phyloP scores from a whole-genome alignment of 129 eudicot genomes.

The Deinandra increscens region DNA sequence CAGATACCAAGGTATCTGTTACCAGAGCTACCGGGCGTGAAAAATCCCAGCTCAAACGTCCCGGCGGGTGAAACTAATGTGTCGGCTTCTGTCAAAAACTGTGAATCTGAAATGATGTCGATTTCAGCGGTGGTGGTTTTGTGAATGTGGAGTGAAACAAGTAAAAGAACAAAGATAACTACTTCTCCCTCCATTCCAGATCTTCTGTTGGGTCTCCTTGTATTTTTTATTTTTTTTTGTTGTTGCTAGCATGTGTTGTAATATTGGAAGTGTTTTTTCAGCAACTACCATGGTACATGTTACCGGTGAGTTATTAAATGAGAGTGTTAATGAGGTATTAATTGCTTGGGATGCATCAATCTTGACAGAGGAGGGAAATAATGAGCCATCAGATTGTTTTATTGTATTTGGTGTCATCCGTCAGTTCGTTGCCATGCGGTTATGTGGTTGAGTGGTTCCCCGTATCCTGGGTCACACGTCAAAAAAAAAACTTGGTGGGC shows the following conservation, averaged over 20 bases:
- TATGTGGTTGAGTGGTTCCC: neutral
- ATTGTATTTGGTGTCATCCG: neutral
- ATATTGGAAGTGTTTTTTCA: neutral
- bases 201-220: neutral
- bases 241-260: neutral
- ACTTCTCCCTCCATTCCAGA: conserved; percentile 18
- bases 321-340: neutral
- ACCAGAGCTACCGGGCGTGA: conserved; percentile 26
- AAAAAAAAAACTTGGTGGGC: neutral
- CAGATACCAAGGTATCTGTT: conserved; percentile 38
- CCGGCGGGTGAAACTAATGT: conserved; percentile 48
- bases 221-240: neutral
- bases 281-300: neutral
- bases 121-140: conserved; percentile 13
- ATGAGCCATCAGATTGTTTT: neutral
- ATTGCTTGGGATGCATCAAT: neutral
- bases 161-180: neutral
- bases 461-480: neutral
- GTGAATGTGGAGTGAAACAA: conserved; percentile 11
- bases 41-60: conserved; percentile 54
- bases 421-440: neutral
- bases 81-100: conserved; percentile 36
- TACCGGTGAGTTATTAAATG: neutral
- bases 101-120: conserved; percentile 30
- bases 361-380: too few species aligned